These are phyloP conservation scores for Petasospora rhodanensis DNA, from an alignment of 1,139 yeast genomes.

Conservation along the genomic window DNA sequence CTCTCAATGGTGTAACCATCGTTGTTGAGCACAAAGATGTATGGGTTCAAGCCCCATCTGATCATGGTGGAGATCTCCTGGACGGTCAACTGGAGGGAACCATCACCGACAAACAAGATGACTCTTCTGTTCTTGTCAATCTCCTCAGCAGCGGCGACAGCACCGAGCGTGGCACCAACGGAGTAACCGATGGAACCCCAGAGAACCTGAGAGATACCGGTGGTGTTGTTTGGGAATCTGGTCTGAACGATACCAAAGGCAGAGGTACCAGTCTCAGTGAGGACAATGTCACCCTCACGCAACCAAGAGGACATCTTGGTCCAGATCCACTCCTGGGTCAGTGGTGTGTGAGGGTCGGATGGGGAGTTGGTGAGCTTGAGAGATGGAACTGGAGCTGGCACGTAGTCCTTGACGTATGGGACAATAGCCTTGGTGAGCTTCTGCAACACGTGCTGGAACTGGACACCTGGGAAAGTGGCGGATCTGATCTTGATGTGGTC, in stretches of 20 bases:
- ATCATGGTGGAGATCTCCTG: slow-evolving; percentile 84
- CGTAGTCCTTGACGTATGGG: slow-evolving; percentile 36
- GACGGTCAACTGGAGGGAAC: slow-evolving; percentile 82
- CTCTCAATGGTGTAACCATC: slow-evolving; percentile 89
- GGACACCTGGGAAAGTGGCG: slow-evolving; percentile 74
- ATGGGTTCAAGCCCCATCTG: slow-evolving; percentile 76
- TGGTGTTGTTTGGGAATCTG: slow-evolving; percentile 66
- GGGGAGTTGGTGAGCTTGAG: slow-evolving; percentile 32
- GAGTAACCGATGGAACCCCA: slow-evolving; percentile 93
- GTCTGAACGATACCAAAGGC: slow-evolving; percentile 83
- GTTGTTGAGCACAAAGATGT: slow-evolving; percentile 77
- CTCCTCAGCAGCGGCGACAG: slow-evolving; percentile 80
- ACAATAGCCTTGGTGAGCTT: slow-evolving; percentile 39
- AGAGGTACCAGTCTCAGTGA: slow-evolving; percentile 88
- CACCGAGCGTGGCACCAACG: slow-evolving; percentile 82
- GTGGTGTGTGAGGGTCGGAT: slow-evolving; percentile 32
- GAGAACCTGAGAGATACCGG: slow-evolving; percentile 82
- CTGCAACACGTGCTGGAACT: slow-evolving; percentile 66
- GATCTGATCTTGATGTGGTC: slow-evolving; percentile 73
- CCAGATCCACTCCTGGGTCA: slow-evolving; percentile 84
- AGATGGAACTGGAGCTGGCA: slow-evolving; percentile 45
- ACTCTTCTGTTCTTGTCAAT: slow-evolving; percentile 66
- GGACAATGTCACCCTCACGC: slow-evolving; percentile 72
- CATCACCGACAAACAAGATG: slow-evolving; percentile 82
- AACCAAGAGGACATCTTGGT: slow-evolving; percentile 69